These are phyloP conservation scores for Mangifera indica DNA, from an alignment of 345 rosid genomes.

Conservation along the genomic window DNA sequence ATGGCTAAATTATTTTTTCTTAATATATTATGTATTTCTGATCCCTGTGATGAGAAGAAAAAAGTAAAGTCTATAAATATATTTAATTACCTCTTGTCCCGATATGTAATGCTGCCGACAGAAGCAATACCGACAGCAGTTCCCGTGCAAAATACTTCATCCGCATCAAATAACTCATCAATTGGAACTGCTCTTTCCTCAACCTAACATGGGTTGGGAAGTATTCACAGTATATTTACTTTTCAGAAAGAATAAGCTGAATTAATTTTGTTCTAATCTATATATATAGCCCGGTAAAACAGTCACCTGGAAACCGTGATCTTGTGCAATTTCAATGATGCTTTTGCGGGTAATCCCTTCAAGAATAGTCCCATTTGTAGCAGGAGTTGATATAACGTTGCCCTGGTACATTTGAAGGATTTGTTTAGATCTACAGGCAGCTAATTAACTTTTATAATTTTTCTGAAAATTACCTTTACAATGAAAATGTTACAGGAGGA, in stretches of 20 bases:
- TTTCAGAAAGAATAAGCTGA: not conserved
- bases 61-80: no score
- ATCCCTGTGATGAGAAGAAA: no score
- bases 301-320: constrained; percentile 64
- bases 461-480: constrained; percentile 50
- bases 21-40: no score
- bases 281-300: no score
- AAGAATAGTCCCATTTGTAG: constrained; percentile 68
- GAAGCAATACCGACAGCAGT: constrained; percentile 51
- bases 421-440: not conserved
- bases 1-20: no score
- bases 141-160: constrained; percentile 60
- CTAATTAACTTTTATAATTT: no score
- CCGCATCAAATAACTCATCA: constrained; percentile 53
- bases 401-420: constrained; percentile 36
- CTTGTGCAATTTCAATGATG: constrained; percentile 64
- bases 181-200: constrained; percentile 19
- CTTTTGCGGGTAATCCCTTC: constrained; percentile 78
- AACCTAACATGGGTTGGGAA: not conserved
- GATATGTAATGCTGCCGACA: constrained; percentile 16
- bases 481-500: constrained; percentile 83
- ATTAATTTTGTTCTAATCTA: no score
- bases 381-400: constrained; percentile 63
- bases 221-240: not conserved
- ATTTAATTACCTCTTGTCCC: not conserved